Conservation (phyloP, 192 early-diverging fungal genomes). For the Coemansia sp. region DNA sequence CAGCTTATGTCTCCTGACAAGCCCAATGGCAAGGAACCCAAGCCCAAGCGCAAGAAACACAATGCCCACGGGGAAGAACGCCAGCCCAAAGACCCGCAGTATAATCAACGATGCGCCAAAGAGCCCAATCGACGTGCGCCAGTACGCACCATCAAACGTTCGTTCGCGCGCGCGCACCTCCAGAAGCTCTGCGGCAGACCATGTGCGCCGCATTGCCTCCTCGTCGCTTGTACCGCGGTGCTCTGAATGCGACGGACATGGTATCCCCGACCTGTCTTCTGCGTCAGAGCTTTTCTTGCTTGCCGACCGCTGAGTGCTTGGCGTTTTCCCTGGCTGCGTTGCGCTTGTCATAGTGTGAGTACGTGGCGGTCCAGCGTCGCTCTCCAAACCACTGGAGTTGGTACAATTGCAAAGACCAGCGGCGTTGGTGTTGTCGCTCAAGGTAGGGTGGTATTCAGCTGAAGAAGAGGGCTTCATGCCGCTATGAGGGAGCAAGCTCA, state of each 20-base stretch:
- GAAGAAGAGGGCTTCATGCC: neutral
- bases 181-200: constrained; percentile 52
- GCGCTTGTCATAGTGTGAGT: neutral
- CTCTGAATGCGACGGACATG: neutral
- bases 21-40: constrained; percentile 48
- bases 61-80: constrained; percentile 48
- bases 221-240: constrained; percentile 4
- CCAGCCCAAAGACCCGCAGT: constrained; percentile 46
- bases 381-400: neutral
- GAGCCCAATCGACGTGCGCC: constrained; percentile 51
- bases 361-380: neutral
- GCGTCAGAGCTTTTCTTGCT: neutral
- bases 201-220: constrained; percentile 22
- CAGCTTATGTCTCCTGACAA: constrained; percentile 33
- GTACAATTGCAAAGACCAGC: constrained; percentile 4
- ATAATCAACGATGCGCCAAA: constrained; percentile 51
- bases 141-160: constrained; percentile 56
- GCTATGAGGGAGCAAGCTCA: neutral
- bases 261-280: neutral
- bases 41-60: constrained; percentile 51
- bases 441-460: neutral
- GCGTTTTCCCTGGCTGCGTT: neutral
- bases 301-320: neutral
- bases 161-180: constrained; percentile 53
- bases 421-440: neutral